A percentile compares a stretch with the other conserved stretches of the same genome.
These are phyloP conservation scores for Amborella trichopoda DNA, from an alignment of 164 flowering plant genomes.

Conservation along the genomic window DNA sequence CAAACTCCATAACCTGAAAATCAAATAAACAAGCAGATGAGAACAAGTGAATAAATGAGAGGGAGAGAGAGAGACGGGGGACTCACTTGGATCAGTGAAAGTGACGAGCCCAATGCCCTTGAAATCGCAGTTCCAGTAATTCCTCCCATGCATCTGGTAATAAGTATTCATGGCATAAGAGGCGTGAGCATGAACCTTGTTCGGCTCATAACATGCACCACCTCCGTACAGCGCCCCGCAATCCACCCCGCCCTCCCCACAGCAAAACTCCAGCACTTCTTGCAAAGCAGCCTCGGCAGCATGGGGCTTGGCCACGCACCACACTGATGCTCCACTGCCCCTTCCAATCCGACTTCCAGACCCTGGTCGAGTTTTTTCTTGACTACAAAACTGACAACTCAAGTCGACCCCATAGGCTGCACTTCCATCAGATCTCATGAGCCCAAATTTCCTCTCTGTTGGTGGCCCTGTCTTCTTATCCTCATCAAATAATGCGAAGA, in stretches of 20 bases:
- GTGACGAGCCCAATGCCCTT: slow-evolving; percentile 57
- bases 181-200: slow-evolving; percentile 54
- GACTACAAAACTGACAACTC: slow-evolving; percentile 52
- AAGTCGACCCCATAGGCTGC: slow-evolving; percentile 48
- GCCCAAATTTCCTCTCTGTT: slow-evolving; percentile 58
- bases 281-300: slow-evolving; percentile 41
- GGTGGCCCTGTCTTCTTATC: slow-evolving; percentile 38
- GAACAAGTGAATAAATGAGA: background rate
- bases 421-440: slow-evolving; percentile 44
- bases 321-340: slow-evolving; percentile 40
- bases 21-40: background rate
- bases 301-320: slow-evolving; percentile 74
- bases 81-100: slow-evolving; percentile 62
- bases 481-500: slow-evolving; percentile 67
- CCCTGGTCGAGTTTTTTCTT: too few relatives aligned
- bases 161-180: slow-evolving; percentile 67
- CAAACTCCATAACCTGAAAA: slow-evolving; percentile 48
- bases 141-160: slow-evolving; percentile 67
- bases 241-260: slow-evolving; percentile 61
- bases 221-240: slow-evolving; percentile 34
- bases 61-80: background rate
- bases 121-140: slow-evolving; percentile 67
- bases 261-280: slow-evolving; percentile 40
- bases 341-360: slow-evolving; percentile 4
- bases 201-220: slow-evolving; percentile 40